Evolutionary conservation across 495 filamentous ascomycete species (phyloP).

Genomic region (Trichocladium uniseriatum): DNA sequence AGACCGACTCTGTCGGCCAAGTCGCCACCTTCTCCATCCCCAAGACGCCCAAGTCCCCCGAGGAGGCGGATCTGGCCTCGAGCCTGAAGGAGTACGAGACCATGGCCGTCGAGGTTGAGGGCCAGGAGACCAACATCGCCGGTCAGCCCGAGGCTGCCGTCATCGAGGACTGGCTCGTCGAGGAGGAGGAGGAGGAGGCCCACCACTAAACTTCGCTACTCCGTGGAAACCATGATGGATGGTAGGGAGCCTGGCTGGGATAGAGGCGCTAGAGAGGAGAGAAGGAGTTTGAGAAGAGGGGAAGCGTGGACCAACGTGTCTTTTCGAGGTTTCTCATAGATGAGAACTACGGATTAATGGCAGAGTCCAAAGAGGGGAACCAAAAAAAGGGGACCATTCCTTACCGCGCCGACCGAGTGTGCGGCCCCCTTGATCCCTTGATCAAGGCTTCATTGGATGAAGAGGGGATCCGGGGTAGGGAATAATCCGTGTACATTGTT

Average conservation of each 20-base stretch:
- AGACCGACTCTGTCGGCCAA: conserved; percentile 76
- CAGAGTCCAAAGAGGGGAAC: neutral
- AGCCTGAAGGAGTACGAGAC: conserved; percentile 88
- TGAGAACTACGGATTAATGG: neutral
- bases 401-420: neutral
- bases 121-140: conserved; percentile 47
- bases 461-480: conserved; percentile 19
- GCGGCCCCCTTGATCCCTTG: too few species aligned
- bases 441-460: neutral
- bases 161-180: conserved; percentile 42
- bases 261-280: neutral
- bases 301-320: neutral
- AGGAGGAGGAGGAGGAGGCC: conserved; percentile 38
- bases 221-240: neutral
- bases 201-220: conserved; percentile 26
- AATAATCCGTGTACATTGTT: conserved; percentile 41
- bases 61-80: conserved; percentile 82
- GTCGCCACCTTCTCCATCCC: conserved; percentile 81
- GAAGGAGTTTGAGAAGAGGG: neutral
- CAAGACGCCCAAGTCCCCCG: conserved; percentile 72
- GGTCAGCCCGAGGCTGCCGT: conserved; percentile 25
- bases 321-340: neutral
- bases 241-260: neutral
- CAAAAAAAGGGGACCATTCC: neutral
- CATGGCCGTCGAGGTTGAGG: conserved; percentile 90